Evolutionary conservation across 257 asterid species (phyloP), one percentile per base, ranked within the genome.

Genomic region (Mitragyna speciosa): DNA sequence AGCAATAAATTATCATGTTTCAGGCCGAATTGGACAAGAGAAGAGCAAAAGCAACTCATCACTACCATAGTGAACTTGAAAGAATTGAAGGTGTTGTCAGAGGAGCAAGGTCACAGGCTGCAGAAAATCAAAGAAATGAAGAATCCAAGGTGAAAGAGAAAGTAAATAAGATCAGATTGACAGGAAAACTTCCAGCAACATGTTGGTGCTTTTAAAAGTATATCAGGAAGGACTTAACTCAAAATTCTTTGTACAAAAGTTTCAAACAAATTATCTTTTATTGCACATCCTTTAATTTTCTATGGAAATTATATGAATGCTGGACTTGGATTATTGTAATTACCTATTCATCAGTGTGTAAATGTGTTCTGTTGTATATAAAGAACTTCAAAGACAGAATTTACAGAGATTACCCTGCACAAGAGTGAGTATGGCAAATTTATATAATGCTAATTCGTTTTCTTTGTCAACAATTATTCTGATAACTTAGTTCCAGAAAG

Each of bases 21-120:
- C 93, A 94, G 98, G 96, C 91, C 76, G 91, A 89, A 87, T 61
- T 91, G 86, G 93, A 94, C 85, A 88, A 81, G 81, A 84, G 78
- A 81, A 88, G 88, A 82, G 86, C 84, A 66, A 92, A 86, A 79
- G 90, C 90, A 39, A 6, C 79, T 78, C 75, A 73, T 72, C 82
- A 83, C 72, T 84, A 87, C 89, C 75, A 73, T 47, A 80, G 58
- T 5, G 83, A 88, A 59, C 83, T 94, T 30, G 70, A 36, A 63
- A 89, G 92, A 81, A 86, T 92, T 14, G 90, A 85, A 56, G 59
- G 73, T 39, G 83, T 89, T 47, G 92, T 91, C 33, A 85, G 76
- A 72, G 91, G 93, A 65, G 96, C 92, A 12, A 86, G 82, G 83
- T 81, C 83, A 59, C 92, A 87, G 80, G 97, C 95, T 24, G 84